A percentile compares a stretch with the other conserved stretches of the same genome.
These are phyloP conservation scores for Spatholobus suberectus DNA, from an alignment of 306 rosid species.

Conservation along the genomic window DNA sequence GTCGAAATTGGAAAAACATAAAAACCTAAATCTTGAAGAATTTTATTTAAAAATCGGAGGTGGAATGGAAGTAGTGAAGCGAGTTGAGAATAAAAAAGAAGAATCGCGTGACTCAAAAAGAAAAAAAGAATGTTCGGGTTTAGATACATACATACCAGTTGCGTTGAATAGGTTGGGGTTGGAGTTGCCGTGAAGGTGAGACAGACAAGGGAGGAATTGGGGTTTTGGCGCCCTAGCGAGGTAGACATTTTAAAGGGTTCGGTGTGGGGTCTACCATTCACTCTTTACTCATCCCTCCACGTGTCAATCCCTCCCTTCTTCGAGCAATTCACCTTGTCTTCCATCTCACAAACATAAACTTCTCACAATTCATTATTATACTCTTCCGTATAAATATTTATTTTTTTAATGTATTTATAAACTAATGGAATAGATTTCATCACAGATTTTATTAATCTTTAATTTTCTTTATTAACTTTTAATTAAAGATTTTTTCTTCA, in stretches of 20 bases:
- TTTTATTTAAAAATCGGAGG: neutral
- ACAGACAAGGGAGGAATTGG: neutral
- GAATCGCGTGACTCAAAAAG: too few relatives aligned
- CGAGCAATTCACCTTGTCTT: neutral
- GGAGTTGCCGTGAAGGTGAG: neutral
- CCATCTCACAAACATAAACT: too few relatives aligned
- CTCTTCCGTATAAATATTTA: too few relatives aligned
- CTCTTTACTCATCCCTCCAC: conserved; percentile 18
- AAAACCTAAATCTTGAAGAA: neutral
- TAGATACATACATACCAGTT: neutral
- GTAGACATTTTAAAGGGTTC: conserved; percentile 46
- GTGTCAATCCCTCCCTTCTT: neutral
- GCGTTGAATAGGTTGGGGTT: too few relatives aligned
- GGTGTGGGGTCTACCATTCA: conserved; percentile 51
- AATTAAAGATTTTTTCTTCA: too few relatives aligned
- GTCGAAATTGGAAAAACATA: neutral
- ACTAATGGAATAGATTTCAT: too few relatives aligned
- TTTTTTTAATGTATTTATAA: too few relatives aligned
- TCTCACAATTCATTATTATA: too few relatives aligned
- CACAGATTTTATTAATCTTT: too few relatives aligned
- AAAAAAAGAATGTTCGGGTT: neutral
- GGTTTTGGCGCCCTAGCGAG: conserved; percentile 21
- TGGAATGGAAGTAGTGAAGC: too few relatives aligned
- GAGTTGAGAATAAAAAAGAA: too few relatives aligned
- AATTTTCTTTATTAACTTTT: too few relatives aligned